phyloP scores from a whole-genome alignment of 2,329 filamentous ascomycete species.

The Fusarium temperatum region DNA sequence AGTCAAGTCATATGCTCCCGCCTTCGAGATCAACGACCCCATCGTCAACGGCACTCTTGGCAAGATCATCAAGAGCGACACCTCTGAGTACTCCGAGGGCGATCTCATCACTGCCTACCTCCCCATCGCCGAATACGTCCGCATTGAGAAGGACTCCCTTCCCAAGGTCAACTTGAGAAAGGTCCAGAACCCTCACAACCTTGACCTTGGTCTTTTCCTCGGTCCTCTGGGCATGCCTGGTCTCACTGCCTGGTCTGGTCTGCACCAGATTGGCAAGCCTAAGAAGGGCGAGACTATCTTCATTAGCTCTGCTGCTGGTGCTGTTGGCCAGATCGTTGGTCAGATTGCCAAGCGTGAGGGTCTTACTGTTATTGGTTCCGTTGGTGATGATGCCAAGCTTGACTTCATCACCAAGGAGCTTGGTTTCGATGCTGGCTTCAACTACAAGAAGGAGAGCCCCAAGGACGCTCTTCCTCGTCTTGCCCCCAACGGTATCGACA shows the following conservation, averaged over 20 bases:
- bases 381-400: constrained; percentile 82
- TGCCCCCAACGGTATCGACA: constrained; percentile 81
- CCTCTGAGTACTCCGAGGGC: constrained; percentile 68
- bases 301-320: constrained; percentile 80
- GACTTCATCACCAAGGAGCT: constrained; percentile 67
- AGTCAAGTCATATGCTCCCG: constrained; percentile 64
- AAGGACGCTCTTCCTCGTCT: constrained; percentile 73
- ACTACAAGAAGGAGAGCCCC: constrained; percentile 86
- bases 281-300: constrained; percentile 80
- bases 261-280: constrained; percentile 71
- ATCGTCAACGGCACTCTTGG: constrained; percentile 72
- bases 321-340: constrained; percentile 84
- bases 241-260: constrained; percentile 75
- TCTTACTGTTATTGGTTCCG: constrained; percentile 80
- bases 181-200: constrained; percentile 74
- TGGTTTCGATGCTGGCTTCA: constrained; percentile 73
- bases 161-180: constrained; percentile 53
- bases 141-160: constrained; percentile 56
- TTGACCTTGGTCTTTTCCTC: constrained; percentile 74
- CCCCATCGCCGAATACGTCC: constrained; percentile 75
- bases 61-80: constrained; percentile 76
- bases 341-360: constrained; percentile 86
- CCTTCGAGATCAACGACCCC: constrained; percentile 68
- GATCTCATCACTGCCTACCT: constrained; percentile 69
- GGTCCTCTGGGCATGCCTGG: constrained; percentile 72